These are phyloP conservation scores for Ogataea sp. DNA, from an alignment of 805 yeast genomes.

Conservation along the genomic window DNA sequence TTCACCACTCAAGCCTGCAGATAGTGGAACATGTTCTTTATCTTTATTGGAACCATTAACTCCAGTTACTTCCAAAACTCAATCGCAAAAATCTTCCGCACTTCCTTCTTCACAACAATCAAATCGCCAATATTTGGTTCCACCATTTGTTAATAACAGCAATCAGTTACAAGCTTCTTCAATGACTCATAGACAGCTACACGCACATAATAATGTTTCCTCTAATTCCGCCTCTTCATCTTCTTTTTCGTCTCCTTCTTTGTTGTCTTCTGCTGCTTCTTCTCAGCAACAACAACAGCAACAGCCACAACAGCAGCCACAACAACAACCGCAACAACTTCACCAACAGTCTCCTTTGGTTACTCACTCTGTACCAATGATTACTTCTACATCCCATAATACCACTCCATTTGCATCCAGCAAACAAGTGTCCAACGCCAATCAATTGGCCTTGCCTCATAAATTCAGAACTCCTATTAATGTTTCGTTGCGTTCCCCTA, in stretches of 20 bases:
- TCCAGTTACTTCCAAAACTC: slow-evolving; percentile 26
- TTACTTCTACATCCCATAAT: no score
- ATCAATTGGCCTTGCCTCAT: neutral
- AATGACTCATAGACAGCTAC: slow-evolving; percentile 6
- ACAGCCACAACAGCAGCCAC: slow-evolving; percentile 4
- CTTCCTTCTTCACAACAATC: neutral
- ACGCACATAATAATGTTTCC: neutral
- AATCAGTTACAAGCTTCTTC: no score
- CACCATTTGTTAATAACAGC: no score
- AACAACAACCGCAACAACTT: neutral
- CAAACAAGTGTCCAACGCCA: neutral
- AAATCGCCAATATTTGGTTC: neutral
- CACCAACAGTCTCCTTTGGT: neutral
- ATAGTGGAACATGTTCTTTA: slow-evolving; percentile 42
- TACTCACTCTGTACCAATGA: neutral
- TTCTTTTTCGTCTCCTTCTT: neutral
- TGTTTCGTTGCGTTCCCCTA: slow-evolving; percentile 11
- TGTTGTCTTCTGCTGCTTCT: neutral
- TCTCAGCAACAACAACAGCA: no score
- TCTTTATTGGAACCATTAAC: slow-evolving; percentile 51
- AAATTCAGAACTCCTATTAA: slow-evolving; percentile 18
- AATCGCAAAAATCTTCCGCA: no score
- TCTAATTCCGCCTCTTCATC: neutral
- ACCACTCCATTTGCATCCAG: slow-evolving; percentile 1
- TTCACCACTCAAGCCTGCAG: slow-evolving; percentile 49